Evolutionary conservation across 1,284 basidiomycete species (phyloP).

Genomic region (Trametes polyzona): DNA sequence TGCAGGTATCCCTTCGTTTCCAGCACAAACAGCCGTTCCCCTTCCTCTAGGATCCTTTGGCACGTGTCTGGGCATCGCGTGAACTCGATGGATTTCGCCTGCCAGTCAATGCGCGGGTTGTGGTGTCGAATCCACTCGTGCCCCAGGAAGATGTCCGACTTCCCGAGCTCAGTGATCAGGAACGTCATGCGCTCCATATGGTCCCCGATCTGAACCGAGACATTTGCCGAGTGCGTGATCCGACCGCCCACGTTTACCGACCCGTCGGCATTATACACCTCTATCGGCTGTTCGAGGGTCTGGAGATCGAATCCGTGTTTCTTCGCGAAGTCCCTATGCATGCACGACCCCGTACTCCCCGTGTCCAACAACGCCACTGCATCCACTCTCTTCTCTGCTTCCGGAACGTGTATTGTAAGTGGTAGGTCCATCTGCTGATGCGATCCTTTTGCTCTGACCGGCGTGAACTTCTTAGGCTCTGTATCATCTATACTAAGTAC

Average conservation of each 20-base stretch:
- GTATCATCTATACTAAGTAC: neutral
- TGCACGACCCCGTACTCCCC: neutral
- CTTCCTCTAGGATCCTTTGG: neutral
- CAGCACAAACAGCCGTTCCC: constrained; percentile 3
- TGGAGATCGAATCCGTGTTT: neutral
- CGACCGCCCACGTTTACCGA: neutral
- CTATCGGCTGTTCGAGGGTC: neutral
- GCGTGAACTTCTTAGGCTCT: neutral
- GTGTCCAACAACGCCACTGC: neutral
- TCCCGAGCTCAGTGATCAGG: constrained; percentile 8
- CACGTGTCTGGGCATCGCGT: constrained; percentile 1
- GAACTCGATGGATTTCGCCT: neutral
- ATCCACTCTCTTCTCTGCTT: neutral
- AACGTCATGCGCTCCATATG: neutral
- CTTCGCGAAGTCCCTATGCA: neutral
- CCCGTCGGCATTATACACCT: neutral
- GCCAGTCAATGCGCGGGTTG: constrained; percentile 13
- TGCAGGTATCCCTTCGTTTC: neutral
- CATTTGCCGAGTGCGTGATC: neutral
- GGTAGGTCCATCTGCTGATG: neutral
- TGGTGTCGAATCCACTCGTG: constrained; percentile 13
- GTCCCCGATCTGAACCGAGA: neutral
- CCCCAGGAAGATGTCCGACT: constrained; percentile 11
- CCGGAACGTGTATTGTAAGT: neutral
- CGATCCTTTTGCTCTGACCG: neutral